Conservation (phyloP, 2,329 filamentous ascomycete genomes). For the Phaeoacremonium minimum region DNA sequence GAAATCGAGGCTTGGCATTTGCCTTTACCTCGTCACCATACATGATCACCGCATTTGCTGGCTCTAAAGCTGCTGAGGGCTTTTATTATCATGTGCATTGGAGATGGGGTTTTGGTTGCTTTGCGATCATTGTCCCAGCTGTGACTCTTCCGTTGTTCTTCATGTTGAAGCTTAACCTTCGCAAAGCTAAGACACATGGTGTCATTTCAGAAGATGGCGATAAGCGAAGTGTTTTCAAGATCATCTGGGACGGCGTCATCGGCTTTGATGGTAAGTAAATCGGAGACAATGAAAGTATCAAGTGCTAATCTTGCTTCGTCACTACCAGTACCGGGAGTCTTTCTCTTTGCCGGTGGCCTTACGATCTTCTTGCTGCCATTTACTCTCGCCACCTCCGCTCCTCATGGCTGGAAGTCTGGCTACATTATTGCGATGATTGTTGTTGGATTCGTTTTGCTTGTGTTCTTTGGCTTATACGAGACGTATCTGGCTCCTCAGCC, state of each 20-base stretch:
- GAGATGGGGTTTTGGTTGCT: conserved; percentile 61
- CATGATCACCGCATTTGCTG: conserved; percentile 59
- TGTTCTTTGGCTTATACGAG: conserved; percentile 49
- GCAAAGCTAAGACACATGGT: conserved; percentile 51
- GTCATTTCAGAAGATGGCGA: conserved; percentile 29
- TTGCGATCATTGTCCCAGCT: conserved; percentile 53
- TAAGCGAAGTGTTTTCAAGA: conserved; percentile 40
- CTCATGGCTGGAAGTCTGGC: conserved; percentile 43
- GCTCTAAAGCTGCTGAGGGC: conserved; percentile 46
- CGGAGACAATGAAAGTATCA: neutral
- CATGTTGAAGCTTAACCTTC: conserved; percentile 49
- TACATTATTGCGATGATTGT: conserved; percentile 58
- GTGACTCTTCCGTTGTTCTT: conserved; percentile 55
- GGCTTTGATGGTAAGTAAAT: conserved; percentile 49
- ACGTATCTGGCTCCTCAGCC: conserved; percentile 50
- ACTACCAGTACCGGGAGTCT: conserved; percentile 39
- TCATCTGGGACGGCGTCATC: conserved; percentile 41
- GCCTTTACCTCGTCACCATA: conserved; percentile 60
- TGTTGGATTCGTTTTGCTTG: conserved; percentile 53
- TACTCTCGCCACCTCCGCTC: conserved; percentile 44
- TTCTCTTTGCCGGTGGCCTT: conserved; percentile 53
- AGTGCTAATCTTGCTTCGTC: conserved; percentile 1
- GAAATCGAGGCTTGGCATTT: conserved; percentile 58
- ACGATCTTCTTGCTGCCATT: conserved; percentile 62
- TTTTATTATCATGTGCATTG: conserved; percentile 49